Base-by-base conservation (phyloP, 176 grass and related monocot genomes). In the Paspalum notatum region DNA sequence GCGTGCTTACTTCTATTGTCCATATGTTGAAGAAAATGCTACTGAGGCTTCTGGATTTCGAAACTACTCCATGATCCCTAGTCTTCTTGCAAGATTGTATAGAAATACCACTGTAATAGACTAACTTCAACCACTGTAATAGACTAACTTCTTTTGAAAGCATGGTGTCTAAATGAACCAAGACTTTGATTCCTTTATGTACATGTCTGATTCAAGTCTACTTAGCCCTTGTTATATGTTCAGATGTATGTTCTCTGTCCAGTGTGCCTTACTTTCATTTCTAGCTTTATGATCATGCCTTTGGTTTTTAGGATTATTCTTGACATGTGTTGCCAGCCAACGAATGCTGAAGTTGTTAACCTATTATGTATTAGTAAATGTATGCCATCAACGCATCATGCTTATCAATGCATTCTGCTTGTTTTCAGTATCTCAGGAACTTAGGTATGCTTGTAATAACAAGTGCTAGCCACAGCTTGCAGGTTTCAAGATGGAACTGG, bases 401-500 rank as follows among this genome's bases (percentile, higher is more conserved):
- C 12, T 78, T 40, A 55, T 75, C 63, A 45, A 66, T 2, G 0
- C 50, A 78, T 12, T 43, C 38, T 24, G 24, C 24, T 14, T 83
- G 45, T 59, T 76, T 78, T 78, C 13, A 12, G 5, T 77, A 17
- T 77, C 46, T 46, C 27, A 73, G 64, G 22, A 72, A 52, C 48
- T 85, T 82, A 12, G 48, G 44, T 73, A 67, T 68, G 21, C 17
- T 78, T 85, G 32, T 72, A 82, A 74, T 77, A 89, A 85, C 76
- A 82, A 85, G 49, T 82, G 72, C 67, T 81, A 62, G 59, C 47
- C 57, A 88, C 88, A 99, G 92, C 88, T 99, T 89, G 97, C 97
- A 93, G 93, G 97, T 83, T 96, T 99, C 84, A 93, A 91, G 86
- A 93, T 99, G 90, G 93, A 93, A 88, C 87, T 99, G 40, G 80